These are phyloP conservation scores for Collybia nuda DNA, from an alignment of 768 basidiomycete species.

Conservation along the genomic window DNA sequence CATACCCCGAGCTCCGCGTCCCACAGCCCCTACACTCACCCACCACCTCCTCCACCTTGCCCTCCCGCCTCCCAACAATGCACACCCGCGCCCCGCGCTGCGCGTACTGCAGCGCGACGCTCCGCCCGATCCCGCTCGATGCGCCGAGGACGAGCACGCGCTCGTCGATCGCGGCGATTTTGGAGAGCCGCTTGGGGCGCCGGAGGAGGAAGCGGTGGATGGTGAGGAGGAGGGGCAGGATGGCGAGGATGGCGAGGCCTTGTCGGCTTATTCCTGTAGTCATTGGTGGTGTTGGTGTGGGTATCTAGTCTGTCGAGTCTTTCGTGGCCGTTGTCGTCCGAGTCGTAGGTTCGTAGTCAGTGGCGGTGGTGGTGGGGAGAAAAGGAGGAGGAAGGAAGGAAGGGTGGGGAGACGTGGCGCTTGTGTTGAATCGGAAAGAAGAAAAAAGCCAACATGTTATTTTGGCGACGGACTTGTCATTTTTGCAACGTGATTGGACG, in stretches of 20 bases:
- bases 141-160: conserved; percentile 83
- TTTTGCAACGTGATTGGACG: too few relatives aligned
- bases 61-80: conserved; percentile 65
- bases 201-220: conserved; percentile 15
- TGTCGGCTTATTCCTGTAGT: conserved; percentile 13
- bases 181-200: conserved; percentile 10
- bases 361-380: too few relatives aligned
- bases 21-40: conserved; percentile 48
- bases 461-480: too few relatives aligned
- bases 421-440: too few relatives aligned
- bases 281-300: too few relatives aligned
- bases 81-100: conserved; percentile 74
- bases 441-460: too few relatives aligned
- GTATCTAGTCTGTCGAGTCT: too few relatives aligned
- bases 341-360: too few relatives aligned
- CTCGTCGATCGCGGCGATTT: conserved; percentile 38
- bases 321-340: too few relatives aligned
- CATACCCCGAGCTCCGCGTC: conserved; percentile 7
- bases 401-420: too few relatives aligned
- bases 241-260: conserved; percentile 19
- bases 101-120: conserved; percentile 71
- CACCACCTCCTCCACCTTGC: conserved; percentile 55
- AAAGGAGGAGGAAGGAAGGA: too few relatives aligned
- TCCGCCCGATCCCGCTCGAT: conserved; percentile 78
- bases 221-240: conserved; percentile 21